Evolutionary conservation across 345 rosid genomes (phyloP).

Genomic region (Citrus sinensis): DVS_A1.0 CM039168.1:28163001-28163500

Average conservation of each 20-base stretch:
- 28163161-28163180: background rate
- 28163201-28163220: background rate
- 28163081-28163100: conserved; percentile 43
- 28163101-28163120: conserved; percentile 6
- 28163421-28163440: conserved; percentile 16
- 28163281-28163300: background rate
- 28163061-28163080: conserved; percentile 27
- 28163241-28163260: background rate
- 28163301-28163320: background rate
- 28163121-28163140: conserved; percentile 6
- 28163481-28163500: conserved; percentile 14
- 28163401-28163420: conserved; percentile 18
- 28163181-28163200: conserved; percentile 21
- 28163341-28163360: conserved; percentile 4
- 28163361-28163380: background rate
- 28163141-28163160: background rate
- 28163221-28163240: conserved; percentile 3
- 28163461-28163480: conserved; percentile 3
- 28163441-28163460: background rate
- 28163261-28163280: background rate
- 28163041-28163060: conserved; percentile 14
- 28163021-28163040: conserved; percentile 16
- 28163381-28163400: conserved; percentile 12
- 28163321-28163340: conserved; percentile 18
- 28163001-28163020: conserved; percentile 25